Evolutionary conservation across 352 stramenopile species (phyloP).

Genomic region (Phytopythium montanum): DNA sequence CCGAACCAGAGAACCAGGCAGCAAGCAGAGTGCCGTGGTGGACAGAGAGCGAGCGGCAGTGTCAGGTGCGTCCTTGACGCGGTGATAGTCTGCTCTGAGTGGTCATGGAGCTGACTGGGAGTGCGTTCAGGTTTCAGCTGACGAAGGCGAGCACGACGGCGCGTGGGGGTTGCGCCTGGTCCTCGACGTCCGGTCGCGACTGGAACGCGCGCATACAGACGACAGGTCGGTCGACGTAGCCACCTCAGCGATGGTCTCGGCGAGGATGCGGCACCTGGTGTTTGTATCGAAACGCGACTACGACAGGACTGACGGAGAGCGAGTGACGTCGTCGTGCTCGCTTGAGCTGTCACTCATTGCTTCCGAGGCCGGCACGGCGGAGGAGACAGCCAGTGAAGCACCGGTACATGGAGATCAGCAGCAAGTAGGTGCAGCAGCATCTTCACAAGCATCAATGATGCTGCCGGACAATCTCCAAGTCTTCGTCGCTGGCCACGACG

Average conservation of each 20-base stretch:
- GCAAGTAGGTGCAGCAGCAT: background rate
- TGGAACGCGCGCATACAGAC: background rate
- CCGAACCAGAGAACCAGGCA: slow-evolving; percentile 15
- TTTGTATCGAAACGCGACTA: slow-evolving; percentile 1
- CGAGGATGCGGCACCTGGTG: background rate
- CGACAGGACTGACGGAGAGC: background rate
- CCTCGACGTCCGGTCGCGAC: background rate
- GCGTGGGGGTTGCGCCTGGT: background rate
- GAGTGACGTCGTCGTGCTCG: background rate
- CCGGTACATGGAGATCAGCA: background rate
- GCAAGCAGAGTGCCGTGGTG: background rate
- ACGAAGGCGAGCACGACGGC: background rate
- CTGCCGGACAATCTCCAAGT: slow-evolving; percentile 11
- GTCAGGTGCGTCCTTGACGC: background rate
- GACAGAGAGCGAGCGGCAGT: slow-evolving; percentile 1
- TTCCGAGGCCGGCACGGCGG: background rate
- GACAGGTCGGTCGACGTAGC: background rate
- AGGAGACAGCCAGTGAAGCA: background rate
- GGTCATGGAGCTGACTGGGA: background rate
- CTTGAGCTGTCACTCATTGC: background rate
- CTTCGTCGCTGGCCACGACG: slow-evolving; percentile 9
- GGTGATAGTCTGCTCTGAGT: background rate
- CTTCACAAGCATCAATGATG: background rate
- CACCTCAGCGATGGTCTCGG: background rate
- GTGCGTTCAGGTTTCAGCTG: background rate